phyloP scores from a whole-genome alignment of 768 basidiomycete genomes.

The Collybia sordida region DNA sequence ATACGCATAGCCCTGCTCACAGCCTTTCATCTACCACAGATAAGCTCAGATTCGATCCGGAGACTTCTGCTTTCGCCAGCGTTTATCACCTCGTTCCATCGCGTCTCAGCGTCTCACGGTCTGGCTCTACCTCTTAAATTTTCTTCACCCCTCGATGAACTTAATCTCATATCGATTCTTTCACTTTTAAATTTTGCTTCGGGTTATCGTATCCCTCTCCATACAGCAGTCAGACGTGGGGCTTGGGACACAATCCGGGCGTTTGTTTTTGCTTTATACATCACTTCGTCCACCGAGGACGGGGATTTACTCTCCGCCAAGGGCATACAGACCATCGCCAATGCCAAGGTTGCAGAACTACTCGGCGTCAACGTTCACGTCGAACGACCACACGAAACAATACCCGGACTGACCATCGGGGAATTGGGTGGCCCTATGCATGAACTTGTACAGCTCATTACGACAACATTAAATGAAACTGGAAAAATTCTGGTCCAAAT shows the following conservation, averaged over 20 bases:
- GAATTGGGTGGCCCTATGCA: constrained; percentile 74
- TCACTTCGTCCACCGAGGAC: constrained; percentile 57
- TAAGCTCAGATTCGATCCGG: constrained; percentile 54
- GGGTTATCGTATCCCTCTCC: constrained; percentile 75
- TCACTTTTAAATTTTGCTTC: constrained; percentile 83
- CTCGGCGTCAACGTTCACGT: constrained; percentile 69
- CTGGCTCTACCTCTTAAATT: constrained; percentile 80
- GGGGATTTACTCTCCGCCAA: constrained; percentile 64
- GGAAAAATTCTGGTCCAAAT: constrained; percentile 58
- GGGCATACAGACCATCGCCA: constrained; percentile 57
- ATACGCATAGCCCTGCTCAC: not conserved
- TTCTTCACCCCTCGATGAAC: constrained; percentile 66
- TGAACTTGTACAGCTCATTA: constrained; percentile 70
- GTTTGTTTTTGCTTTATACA: constrained; percentile 69
- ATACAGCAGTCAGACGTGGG: constrained; percentile 70
- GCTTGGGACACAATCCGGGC: constrained; percentile 84
- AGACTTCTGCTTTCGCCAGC: constrained; percentile 63
- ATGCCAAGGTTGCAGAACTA: constrained; percentile 66
- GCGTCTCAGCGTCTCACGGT: constrained; percentile 65
- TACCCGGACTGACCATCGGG: constrained; percentile 72
- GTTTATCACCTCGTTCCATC: constrained; percentile 60
- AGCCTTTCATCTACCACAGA: constrained; percentile 35
- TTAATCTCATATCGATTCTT: constrained; percentile 79
- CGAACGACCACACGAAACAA: constrained; percentile 67
- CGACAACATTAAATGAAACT: constrained; percentile 66